Evolutionary conservation across 2,329 filamentous ascomycete species (phyloP).

Genomic region (Colletotrichum abscissum): DNA sequence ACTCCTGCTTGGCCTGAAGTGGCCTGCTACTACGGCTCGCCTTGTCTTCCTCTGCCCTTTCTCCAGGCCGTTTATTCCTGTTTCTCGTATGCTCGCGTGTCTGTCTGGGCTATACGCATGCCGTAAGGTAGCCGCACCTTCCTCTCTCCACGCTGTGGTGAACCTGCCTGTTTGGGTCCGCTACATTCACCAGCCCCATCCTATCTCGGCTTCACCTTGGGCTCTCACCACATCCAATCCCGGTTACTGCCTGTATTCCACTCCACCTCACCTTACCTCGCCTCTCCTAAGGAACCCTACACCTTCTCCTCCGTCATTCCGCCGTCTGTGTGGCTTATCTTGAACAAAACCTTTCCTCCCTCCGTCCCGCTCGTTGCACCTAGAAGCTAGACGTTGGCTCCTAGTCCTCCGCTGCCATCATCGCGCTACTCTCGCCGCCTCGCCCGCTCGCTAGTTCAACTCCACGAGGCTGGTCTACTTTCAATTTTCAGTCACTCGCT

Average conservation of each 20-base stretch:
- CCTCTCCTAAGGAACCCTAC: background rate
- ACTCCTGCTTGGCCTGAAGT: too few relatives aligned
- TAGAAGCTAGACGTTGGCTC: conserved; percentile 7
- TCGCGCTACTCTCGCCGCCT: background rate
- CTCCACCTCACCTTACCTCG: background rate
- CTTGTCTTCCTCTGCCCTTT: too few relatives aligned
- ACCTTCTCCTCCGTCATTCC: background rate
- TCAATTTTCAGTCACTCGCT: conserved; percentile 15
- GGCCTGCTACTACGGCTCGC: too few relatives aligned
- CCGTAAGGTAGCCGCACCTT: background rate
- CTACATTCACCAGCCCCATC: conserved; percentile 5
- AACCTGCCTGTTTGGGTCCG: background rate
- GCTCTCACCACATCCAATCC: background rate
- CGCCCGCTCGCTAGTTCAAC: conserved; percentile 9
- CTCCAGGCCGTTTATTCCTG: background rate
- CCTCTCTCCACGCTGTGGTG: background rate
- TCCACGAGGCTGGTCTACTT: conserved; percentile 1
- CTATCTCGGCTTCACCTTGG: background rate
- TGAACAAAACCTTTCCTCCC: background rate
- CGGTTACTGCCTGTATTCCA: background rate
- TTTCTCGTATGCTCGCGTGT: too few relatives aligned
- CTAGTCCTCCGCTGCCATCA: background rate
- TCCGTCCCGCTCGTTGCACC: background rate
- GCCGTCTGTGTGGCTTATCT: conserved; percentile 10
- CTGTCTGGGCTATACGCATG: background rate